Evolutionary conservation across 768 basidiomycete genomes (phyloP), one percentile per base, ranked within the genome.

Genomic region (Termitomyces sp.): DNA sequence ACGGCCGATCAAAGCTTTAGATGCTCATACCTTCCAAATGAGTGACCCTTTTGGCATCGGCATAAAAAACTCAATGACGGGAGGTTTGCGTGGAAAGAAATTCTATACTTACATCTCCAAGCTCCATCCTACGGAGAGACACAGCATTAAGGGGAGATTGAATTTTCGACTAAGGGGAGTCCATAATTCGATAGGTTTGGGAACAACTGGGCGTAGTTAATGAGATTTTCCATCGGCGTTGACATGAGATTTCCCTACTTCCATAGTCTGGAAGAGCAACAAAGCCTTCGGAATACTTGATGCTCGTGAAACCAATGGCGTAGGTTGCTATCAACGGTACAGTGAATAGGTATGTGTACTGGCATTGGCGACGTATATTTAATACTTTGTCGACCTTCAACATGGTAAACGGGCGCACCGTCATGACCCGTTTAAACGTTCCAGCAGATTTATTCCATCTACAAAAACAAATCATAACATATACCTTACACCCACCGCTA

Each of bases 201-300:
- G 85, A 6, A 87, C 62, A 51, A 89, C 89, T 90, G 50, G 16
- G 15, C 9, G 56, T 5, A 30, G 54, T 41, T 30, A 41, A 66
- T 30, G 56, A 51, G 44, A 37, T 46, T n/a, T 45, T n/a, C 5
- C 15, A 54, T 49, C 16, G 2, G 16, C 5, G 22, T 37, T 3
- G 11, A 39, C 13, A 53, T 42, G 7, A 80, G n/a, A 18, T 30
- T 53, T 13, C 18, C 86, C 67, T 58, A 87, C 87, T 72, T 57
- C 86, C 86, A 18, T 66, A 55, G 1, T 64, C 61, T 0, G 84
- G 80, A 22, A 81, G 44, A 9, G 63, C 46, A 5, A 81, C 72
- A 62, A 77, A 91, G 0, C 91, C 91, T 63, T 90, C 82, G 9
- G 70, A 67, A 65, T 91, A 93, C 68, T 92, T 93, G 72, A 94